Conservation (phyloP, 2,329 filamentous ascomycete species). For the Dichotomopilus funicola region DNA sequence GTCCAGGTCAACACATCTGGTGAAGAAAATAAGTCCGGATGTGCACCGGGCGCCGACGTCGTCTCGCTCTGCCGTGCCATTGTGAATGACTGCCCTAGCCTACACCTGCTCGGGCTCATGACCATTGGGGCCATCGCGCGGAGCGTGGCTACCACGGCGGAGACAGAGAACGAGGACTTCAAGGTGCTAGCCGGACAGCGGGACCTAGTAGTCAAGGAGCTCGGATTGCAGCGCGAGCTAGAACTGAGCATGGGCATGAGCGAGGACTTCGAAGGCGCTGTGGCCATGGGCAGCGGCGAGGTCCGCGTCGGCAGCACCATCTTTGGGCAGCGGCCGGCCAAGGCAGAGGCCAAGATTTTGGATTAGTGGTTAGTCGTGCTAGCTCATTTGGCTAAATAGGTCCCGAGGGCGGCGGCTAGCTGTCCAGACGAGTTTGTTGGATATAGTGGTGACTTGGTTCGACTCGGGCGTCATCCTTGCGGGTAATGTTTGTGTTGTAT, state of each 20-base stretch:
- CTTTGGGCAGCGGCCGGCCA: slow-evolving; percentile 76
- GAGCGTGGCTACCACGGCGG: slow-evolving; percentile 64
- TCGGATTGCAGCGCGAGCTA: slow-evolving; percentile 53
- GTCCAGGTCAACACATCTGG: slow-evolving; percentile 95
- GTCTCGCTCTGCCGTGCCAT: slow-evolving; percentile 64
- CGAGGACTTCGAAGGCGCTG: slow-evolving; percentile 86
- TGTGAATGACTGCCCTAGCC: slow-evolving; percentile 60
- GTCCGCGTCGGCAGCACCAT: slow-evolving; percentile 91
- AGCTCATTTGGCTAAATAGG: no score
- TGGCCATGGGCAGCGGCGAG: slow-evolving; percentile 76
- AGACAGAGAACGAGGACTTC: slow-evolving; percentile 91
- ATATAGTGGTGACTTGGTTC: no score
- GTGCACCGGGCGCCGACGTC: slow-evolving; percentile 58
- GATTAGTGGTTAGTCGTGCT: slow-evolving; percentile 27
- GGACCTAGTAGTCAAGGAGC: slow-evolving; percentile 59
- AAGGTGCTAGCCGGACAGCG: slow-evolving; percentile 59
- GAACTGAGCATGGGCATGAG: slow-evolving; percentile 99
- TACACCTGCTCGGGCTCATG: slow-evolving; percentile 81
- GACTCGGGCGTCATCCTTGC: no score
- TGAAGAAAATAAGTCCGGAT: slow-evolving; percentile 78
- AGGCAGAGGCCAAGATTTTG: slow-evolving; percentile 67
- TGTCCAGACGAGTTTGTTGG: no score
- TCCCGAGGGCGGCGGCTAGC: no score
- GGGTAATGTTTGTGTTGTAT: no score
- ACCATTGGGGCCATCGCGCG: slow-evolving; percentile 93